Conservation (phyloP, 2,329 filamentous ascomycete species). For the Biscogniauxia sp. region DNA sequence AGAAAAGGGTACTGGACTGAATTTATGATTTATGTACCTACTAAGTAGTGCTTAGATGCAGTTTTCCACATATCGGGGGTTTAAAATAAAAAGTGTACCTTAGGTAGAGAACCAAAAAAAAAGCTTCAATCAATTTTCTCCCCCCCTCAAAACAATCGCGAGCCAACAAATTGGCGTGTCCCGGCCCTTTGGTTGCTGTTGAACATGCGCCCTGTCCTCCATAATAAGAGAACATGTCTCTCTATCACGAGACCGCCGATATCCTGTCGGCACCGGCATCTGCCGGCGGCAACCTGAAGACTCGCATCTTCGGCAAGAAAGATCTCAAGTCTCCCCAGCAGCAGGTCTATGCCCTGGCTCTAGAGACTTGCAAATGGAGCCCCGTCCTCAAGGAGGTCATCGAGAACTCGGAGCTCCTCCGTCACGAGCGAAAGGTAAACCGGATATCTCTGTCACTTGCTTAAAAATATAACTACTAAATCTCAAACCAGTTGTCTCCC, state of each 20-base stretch:
- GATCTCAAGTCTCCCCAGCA: slow-evolving; percentile 73
- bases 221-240: slow-evolving; percentile 63
- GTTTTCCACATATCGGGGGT: too few relatives aligned
- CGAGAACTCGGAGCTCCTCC: slow-evolving; percentile 72
- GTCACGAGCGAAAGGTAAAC: slow-evolving; percentile 77
- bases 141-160: too few relatives aligned
- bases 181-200: neutral
- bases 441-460: neutral
- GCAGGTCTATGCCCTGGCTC: slow-evolving; percentile 82
- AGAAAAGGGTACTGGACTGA: too few relatives aligned
- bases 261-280: slow-evolving; percentile 64
- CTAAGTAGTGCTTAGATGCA: too few relatives aligned
- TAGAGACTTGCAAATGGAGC: slow-evolving; percentile 91
- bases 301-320: slow-evolving; percentile 74
- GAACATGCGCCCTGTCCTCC: slow-evolving; percentile 10
- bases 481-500: slow-evolving; percentile 66
- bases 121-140: too few relatives aligned
- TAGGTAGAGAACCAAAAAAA: too few relatives aligned
- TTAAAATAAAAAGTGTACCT: too few relatives aligned
- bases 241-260: slow-evolving; percentile 87
- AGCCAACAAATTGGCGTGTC: neutral
- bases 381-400: slow-evolving; percentile 83
- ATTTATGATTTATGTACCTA: too few relatives aligned
- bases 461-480: slow-evolving; percentile 32
- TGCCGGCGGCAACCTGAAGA: slow-evolving; percentile 82